Base-by-base conservation (phyloP, 208 protist species). In the Leishmania aethiopica region DNA sequence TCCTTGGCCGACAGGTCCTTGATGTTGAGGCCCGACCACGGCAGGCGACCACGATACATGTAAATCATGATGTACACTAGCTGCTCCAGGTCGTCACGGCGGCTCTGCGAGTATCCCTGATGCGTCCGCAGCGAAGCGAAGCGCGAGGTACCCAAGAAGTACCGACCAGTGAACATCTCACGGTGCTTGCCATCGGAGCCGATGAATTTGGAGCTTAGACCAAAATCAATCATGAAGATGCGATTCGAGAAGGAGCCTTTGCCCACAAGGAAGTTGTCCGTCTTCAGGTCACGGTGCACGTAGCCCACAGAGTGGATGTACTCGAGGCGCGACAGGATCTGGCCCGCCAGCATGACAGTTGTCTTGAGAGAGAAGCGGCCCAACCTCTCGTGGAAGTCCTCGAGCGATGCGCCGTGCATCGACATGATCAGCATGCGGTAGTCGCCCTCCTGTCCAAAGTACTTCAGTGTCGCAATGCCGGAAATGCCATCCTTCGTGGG, bases 401-500 rank as follows among this genome's bases (percentile, higher is more conserved):
- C 99, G 11, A 99, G 90, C 64, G 96, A 99, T 47, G 98, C 97
- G 0, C 99, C 99, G 2, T 99, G 94, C 35, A 99, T 85, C 51
- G 99, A 99, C 93, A 99, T 99, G 66, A 99, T 98, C 85, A 99
- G 96, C 49, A 99, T 98, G 83, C 99, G 99, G 88, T 99, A 99
- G 74, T 99, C 96, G 17, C 98, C 98, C 82, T 99, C 99, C 59
- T 98, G 83, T 6, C 99, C 99, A 91, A 97, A 99, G 84, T 98
- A 99, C 81, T 96, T 97, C 8, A 99, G 93, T 60, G 90, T 94
- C 0, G 99, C 98, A 51, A 99, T 98, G 67, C 99, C 99, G 19
- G 88, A 81, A 35, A 90, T 78, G 70, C 86, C 88, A 45, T 90
- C 90, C 51, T 86, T 76, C 22, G 88, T 86, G 22, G 83, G 84